Conservation (phyloP, 148 eudicot genomes). For the Chenopodium suecicum region DNA sequence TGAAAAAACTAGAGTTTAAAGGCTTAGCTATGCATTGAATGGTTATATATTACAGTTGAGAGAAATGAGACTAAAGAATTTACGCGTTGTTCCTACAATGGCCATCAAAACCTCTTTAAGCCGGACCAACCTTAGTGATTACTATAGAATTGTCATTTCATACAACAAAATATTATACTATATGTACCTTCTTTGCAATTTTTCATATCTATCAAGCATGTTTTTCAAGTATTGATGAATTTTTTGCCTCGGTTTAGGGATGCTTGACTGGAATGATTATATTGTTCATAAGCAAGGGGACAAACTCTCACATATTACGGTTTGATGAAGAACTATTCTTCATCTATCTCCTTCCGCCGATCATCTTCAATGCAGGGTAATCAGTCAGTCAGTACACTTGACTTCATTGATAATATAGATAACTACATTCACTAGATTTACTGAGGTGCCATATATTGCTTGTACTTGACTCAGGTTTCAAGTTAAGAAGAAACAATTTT, state of each 20-base stretch:
- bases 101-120: no score
- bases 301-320: slow-evolving; percentile 73
- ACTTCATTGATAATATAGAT: neutral
- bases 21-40: neutral
- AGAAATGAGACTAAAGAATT: neutral
- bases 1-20: neutral
- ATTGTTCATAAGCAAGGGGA: slow-evolving; percentile 73
- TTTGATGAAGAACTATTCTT: slow-evolving; percentile 87
- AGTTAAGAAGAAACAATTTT: slow-evolving; percentile 97
- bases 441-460: neutral
- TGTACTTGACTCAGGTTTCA: slow-evolving; percentile 57
- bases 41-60: neutral
- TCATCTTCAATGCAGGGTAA: slow-evolving; percentile 97
- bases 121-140: no score
- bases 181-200: neutral
- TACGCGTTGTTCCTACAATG: neutral
- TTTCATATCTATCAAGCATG: neutral
- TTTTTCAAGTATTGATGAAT: neutral
- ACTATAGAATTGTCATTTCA: neutral
- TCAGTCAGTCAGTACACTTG: neutral
- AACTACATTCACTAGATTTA: neutral
- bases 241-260: slow-evolving; percentile 45
- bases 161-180: neutral
- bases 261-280: slow-evolving; percentile 58
- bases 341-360: slow-evolving; percentile 94